Evolutionary conservation across 129 eudicot genomes (phyloP), one percentile per base, ranked within the genome.

Genomic region (Gnaphalium uliginosum): DNA sequence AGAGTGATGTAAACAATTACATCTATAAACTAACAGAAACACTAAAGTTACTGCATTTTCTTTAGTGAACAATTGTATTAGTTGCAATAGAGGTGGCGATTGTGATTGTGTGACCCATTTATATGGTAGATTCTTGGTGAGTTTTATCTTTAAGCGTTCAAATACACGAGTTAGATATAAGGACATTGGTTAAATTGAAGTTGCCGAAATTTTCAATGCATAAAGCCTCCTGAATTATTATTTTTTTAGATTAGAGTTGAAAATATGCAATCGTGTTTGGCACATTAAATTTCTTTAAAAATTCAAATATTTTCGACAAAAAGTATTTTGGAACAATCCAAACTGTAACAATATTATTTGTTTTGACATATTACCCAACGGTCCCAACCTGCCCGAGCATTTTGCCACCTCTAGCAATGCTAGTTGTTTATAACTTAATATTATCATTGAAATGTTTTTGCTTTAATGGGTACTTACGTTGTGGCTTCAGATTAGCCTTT

Each of bases 401-500:
- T 26, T 61, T 61, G 6, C 19, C 35, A 26, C 2, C n/a, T 61
- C 32, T 64, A 18, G 69, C 24, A 17, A 64, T n/a, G 8, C 27
- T 2, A 24, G n/a, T 61, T 30, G 13, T 15, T 64, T 30, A 37
- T 37, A 37, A 1, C 3, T 37, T 37, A 4, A 8, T 15, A 5
- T 5, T 30, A 64, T 24, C 69, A 70, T 23, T 41, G 24, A 72
- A 72, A 8, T 58, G 35, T 50, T 24, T 39, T 23, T 27, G n/a
- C 9, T 63, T 74, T 9, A 24, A 43, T 43, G 51, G 17, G 3
- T 43, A 43, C 0, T 13, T 61, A 41, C 7, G 1, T 8, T 74
- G 29, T 70, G 78, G 76, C 51, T 73, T 14, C 76, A 92, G 97
- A 69, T 82, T 92, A 76, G 85, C 97, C 51, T 92, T 92, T 81